Evolutionary conservation across 345 rosid species (phyloP).

Genomic region (Murraya paniculata): DNA sequence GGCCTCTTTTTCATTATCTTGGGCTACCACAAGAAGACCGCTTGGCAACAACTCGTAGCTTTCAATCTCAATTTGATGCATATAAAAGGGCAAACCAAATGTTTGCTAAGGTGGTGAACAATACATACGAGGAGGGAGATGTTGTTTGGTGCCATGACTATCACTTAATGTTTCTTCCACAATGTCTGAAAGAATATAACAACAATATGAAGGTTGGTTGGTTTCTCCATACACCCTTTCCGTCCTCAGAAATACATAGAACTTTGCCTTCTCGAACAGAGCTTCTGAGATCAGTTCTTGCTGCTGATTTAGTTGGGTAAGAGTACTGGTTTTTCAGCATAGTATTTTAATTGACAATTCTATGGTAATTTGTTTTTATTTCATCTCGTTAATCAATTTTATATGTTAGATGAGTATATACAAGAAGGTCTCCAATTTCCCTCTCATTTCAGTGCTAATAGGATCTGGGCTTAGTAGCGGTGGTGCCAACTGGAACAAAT

Average conservation of each 20-base stretch:
- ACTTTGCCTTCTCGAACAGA: slow-evolving; percentile 53
- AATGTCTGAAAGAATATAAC: slow-evolving; percentile 43
- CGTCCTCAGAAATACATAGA: slow-evolving; percentile 60
- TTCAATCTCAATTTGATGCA: slow-evolving; percentile 62
- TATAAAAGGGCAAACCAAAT: slow-evolving; percentile 58
- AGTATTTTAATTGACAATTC: not conserved
- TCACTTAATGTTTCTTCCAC: slow-evolving; percentile 56
- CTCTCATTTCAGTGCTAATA: not conserved
- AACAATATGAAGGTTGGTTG: slow-evolving; percentile 55
- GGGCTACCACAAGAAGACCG: slow-evolving; percentile 64
- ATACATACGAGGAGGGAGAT: slow-evolving; percentile 52
- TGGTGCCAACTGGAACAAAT: not conserved
- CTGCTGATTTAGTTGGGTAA: slow-evolving; percentile 61
- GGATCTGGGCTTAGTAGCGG: not conserved
- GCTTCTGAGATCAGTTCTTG: slow-evolving; percentile 51
- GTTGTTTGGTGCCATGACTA: slow-evolving; percentile 71
- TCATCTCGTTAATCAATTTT: not conserved
- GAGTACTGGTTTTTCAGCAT: slow-evolving; percentile 9
- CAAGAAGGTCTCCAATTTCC: not conserved
- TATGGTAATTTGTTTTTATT: not conserved
- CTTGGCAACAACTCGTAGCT: slow-evolving; percentile 54
- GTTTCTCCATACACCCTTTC: slow-evolving; percentile 63
- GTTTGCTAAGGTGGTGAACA: slow-evolving; percentile 55
- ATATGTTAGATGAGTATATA: not conserved
- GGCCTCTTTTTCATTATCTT: slow-evolving; percentile 67